Conservation (phyloP, 2,329 filamentous ascomycete genomes). For the Penicillium sp. region DNA sequence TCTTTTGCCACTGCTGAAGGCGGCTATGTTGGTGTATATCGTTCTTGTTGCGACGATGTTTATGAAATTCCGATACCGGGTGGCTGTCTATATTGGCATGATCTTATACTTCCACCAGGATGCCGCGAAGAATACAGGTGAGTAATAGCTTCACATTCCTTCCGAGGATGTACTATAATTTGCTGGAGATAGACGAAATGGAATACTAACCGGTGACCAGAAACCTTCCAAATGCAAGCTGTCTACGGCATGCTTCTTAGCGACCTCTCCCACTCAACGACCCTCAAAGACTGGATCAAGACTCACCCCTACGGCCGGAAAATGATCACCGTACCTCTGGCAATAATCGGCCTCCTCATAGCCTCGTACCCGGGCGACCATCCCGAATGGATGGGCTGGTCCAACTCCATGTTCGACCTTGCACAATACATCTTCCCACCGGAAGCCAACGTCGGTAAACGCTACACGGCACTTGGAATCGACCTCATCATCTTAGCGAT, state of each 20-base stretch:
- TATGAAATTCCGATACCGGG: conserved; percentile 49
- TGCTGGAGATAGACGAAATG: not conserved
- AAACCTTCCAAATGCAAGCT: conserved; percentile 55
- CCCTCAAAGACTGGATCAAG: conserved; percentile 48
- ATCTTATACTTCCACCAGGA: conserved; percentile 52
- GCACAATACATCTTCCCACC: conserved; percentile 49
- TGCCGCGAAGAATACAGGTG: conserved; percentile 47
- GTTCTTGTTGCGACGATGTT: conserved; percentile 45
- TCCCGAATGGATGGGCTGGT: conserved; percentile 52
- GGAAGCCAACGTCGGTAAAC: conserved; percentile 44
- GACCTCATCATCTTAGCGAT: conserved; percentile 52
- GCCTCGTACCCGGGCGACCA: conserved; percentile 53
- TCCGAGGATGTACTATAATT: not conserved
- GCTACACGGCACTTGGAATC: conserved; percentile 50
- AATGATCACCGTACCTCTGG: conserved; percentile 38
- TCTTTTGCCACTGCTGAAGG: conserved; percentile 49
- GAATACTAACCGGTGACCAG: conserved; percentile 27
- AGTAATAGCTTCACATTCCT: conserved; percentile 10
- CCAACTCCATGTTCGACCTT: conserved; percentile 42
- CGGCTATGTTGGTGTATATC: conserved; percentile 53
- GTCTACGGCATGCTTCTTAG: conserved; percentile 53
- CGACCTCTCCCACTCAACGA: conserved; percentile 49
- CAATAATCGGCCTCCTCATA: conserved; percentile 48
- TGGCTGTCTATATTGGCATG: conserved; percentile 48
- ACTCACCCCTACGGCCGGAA: conserved; percentile 42